phyloP scores from a whole-genome alignment of 1,139 yeast species.

The Yarrowia galli region DNA sequence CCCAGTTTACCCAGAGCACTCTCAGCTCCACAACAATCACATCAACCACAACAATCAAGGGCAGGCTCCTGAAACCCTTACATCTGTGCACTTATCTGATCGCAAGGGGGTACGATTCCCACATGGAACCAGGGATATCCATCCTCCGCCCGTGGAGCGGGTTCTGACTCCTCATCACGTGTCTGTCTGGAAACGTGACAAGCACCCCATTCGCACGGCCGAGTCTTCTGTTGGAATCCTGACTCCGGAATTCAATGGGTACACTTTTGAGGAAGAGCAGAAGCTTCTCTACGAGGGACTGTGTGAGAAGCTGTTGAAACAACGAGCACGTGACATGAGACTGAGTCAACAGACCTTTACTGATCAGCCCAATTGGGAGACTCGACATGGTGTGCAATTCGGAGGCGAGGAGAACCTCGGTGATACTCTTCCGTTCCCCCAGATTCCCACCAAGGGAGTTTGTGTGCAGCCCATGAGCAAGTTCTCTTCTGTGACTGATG shows the following conservation, averaged over 20 bases:
- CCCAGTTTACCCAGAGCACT: too few species aligned
- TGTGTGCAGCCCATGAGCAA: background rate
- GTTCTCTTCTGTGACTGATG: background rate
- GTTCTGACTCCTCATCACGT: background rate
- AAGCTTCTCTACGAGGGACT: background rate
- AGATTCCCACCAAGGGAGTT: too few species aligned
- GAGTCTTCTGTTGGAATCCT: background rate
- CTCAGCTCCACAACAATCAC: too few species aligned
- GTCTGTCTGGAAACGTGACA: background rate
- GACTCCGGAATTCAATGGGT: background rate
- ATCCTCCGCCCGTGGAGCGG: constrained; percentile 7
- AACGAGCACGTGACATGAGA: background rate
- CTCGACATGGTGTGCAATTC: too few species aligned
- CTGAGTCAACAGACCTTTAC: too few species aligned
- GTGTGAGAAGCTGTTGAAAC: constrained; percentile 8
- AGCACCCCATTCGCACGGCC: constrained; percentile 1
- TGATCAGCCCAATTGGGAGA: too few species aligned
- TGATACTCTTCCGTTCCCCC: too few species aligned
- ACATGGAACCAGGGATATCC: background rate
- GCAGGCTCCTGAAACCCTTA: too few species aligned
- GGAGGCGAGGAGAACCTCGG: background rate
- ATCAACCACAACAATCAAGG: too few species aligned
- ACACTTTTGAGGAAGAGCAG: constrained; percentile 1
- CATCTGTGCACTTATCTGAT: too few species aligned
- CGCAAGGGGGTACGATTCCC: background rate